Percentiles rank a stretch among this genome's conserved stretches.
These are phyloP conservation scores for Fusarium sp. DNA, from an alignment of 2,329 filamentous ascomycete species.

Conservation along the genomic window DNA sequence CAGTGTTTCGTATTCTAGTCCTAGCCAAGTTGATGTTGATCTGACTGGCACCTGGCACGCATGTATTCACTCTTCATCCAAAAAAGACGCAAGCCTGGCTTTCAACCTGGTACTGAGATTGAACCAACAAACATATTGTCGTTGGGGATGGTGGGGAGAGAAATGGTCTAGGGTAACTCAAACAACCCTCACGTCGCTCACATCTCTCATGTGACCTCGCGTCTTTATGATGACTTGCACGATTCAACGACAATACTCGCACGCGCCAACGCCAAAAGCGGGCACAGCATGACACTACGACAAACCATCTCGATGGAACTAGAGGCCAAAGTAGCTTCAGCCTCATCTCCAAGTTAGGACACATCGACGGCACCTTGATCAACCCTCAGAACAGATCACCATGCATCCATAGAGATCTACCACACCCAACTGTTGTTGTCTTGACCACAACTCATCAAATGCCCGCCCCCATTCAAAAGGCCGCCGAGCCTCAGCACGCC, in stretches of 20 bases:
- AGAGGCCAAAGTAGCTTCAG: neutral
- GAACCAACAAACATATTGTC: too few species aligned
- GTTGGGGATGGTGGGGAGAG: too few species aligned
- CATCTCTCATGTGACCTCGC: constrained; percentile 43
- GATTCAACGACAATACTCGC: constrained; percentile 26
- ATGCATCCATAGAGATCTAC: neutral
- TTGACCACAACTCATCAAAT: constrained; percentile 1
- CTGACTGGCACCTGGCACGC: neutral
- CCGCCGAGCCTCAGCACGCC: constrained; percentile 54
- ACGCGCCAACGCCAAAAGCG: constrained; percentile 38
- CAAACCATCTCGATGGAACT: constrained; percentile 16
- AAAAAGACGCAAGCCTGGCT: too few species aligned
- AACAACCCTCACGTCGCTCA: neutral
- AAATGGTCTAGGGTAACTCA: constrained; percentile 9
- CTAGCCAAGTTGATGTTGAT: neutral
- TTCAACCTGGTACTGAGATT: too few species aligned
- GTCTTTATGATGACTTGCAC: constrained; percentile 27
- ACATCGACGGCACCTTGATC: neutral
- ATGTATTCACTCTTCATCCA: neutral
- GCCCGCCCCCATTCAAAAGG: constrained; percentile 38
- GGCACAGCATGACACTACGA: constrained; percentile 16
- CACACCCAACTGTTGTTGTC: neutral
- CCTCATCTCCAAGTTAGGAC: neutral
- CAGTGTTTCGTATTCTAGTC: too few species aligned
- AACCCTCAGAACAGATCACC: too few species aligned